Base-by-base conservation (phyloP, 768 basidiomycete species). In the Mycena kentingensis region DNA sequence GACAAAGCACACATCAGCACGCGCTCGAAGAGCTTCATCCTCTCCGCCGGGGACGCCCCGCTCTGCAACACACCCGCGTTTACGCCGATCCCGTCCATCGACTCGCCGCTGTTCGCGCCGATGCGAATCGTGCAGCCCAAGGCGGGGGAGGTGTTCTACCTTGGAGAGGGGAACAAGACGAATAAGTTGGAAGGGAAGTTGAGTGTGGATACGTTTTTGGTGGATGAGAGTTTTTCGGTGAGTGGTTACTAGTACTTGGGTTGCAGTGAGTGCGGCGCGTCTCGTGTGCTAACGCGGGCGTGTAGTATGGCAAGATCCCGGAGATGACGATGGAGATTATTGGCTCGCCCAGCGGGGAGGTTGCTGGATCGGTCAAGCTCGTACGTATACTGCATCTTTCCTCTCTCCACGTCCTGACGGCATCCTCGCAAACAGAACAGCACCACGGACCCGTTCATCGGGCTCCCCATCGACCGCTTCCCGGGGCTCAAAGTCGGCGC, bases 241-340 rank as follows among this genome's bases (percentile, higher is more conserved):
- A 36, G 35, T 27, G 41, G 18, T 19, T 3, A 3, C 22, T 5
- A 3, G 5, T 35, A 3, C 13, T 13, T 1, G 12, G 3, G 34
- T 12, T 26, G n/a, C n/a, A n/a, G n/a, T n/a, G n/a, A n/a, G n/a
- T n/a, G n/a, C n/a, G n/a, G n/a, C n/a, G n/a, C n/a, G n/a, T 36
- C 5, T 21, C 18, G 4, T 12, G 3, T 10, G 10, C n/a, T 26
- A 16, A 43, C 16, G 5, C 36, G 25, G 6, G 5, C 22, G 12
- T 28, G 7, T 8, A 41, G 39, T 29, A 8, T 10, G 42, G 41
- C 22, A 29, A 10, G 25, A 8, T 51, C 6, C 28, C 32, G 2
- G 7, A 12, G 4, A 52, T 46, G 51, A 52, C 45, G 1, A 31
- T 47, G 37, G 45, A 53, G 45, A 24, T 53, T 16, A 46, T 53